These are phyloP conservation scores for Podospora sp. DNA, from an alignment of 495 filamentous ascomycete genomes.

Conservation along the genomic window DNA sequence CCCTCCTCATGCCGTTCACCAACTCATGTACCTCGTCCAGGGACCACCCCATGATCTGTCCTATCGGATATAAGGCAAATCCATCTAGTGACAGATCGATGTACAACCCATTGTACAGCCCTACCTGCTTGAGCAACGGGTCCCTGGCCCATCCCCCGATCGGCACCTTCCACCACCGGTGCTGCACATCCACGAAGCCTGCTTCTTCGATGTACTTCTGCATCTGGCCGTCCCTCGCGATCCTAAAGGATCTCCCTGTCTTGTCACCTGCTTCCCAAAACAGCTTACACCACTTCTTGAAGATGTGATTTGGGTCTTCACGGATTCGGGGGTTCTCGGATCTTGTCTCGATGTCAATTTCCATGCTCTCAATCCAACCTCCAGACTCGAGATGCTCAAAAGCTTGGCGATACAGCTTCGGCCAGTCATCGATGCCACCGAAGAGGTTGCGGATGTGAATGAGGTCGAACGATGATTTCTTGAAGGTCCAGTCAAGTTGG, in stretches of 20 bases:
- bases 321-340: background rate
- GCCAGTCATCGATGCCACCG: slow-evolving; percentile 7
- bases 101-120: slow-evolving; percentile 12
- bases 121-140: slow-evolving; percentile 17
- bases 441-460: background rate
- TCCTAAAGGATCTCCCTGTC: slow-evolving; percentile 7
- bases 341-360: slow-evolving; percentile 9
- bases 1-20: background rate
- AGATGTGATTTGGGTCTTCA: slow-evolving; percentile 3
- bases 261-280: slow-evolving; percentile 14
- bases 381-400: slow-evolving; percentile 11
- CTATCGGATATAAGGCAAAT: slow-evolving; percentile 9
- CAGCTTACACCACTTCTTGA: slow-evolving; percentile 10
- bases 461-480: background rate
- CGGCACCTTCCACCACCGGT: slow-evolving; percentile 16
- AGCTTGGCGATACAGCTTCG: background rate
- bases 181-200: background rate
- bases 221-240: slow-evolving; percentile 1
- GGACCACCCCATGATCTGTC: slow-evolving; percentile 20
- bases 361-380: slow-evolving; percentile 12
- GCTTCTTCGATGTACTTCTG: slow-evolving; percentile 7
- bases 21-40: slow-evolving; percentile 8
- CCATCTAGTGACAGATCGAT: slow-evolving; percentile 18
- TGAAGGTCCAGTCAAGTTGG: slow-evolving; percentile 9
- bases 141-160: slow-evolving; percentile 21